Evolutionary conservation across 306 rosid genomes (phyloP).

Genomic region (Vigna trinervia): DNA sequence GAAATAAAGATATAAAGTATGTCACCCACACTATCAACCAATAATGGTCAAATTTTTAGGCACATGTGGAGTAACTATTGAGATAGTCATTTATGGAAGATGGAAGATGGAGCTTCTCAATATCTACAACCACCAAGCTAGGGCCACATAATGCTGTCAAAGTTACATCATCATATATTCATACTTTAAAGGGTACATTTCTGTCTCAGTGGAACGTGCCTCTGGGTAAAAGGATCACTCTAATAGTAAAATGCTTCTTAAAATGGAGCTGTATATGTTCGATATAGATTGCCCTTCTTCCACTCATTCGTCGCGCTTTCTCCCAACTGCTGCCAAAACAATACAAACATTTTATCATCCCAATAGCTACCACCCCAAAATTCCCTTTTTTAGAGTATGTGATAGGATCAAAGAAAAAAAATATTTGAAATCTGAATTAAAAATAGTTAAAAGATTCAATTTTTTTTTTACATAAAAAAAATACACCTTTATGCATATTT

Average conservation of each 20-base stretch:
- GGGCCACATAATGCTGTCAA: background rate
- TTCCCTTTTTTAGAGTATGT: background rate
- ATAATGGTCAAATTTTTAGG: background rate
- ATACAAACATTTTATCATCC: no score
- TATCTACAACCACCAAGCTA: background rate
- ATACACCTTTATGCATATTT: no score
- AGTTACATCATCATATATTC: background rate
- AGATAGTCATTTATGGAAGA: background rate
- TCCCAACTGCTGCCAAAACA: conserved; percentile 43
- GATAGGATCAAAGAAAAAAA: background rate
- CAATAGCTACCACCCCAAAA: background rate
- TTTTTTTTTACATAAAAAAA: no score
- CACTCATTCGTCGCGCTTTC: conserved; percentile 28
- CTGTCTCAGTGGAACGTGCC: background rate
- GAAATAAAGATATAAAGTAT: background rate
- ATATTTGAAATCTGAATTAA: background rate
- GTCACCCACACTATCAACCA: background rate
- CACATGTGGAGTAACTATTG: background rate
- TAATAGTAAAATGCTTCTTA: conserved; percentile 25
- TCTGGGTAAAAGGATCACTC: no score
- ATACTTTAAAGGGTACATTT: background rate
- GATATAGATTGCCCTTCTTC: conserved; percentile 47
- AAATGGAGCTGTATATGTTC: conserved; percentile 74
- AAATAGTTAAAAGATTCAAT: background rate
- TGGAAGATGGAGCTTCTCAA: no score